Evolutionary conservation across 2,329 filamentous ascomycete genomes (phyloP), one percentile per base, ranked within the genome.

Genomic region (Diplodia sapinea): DNA sequence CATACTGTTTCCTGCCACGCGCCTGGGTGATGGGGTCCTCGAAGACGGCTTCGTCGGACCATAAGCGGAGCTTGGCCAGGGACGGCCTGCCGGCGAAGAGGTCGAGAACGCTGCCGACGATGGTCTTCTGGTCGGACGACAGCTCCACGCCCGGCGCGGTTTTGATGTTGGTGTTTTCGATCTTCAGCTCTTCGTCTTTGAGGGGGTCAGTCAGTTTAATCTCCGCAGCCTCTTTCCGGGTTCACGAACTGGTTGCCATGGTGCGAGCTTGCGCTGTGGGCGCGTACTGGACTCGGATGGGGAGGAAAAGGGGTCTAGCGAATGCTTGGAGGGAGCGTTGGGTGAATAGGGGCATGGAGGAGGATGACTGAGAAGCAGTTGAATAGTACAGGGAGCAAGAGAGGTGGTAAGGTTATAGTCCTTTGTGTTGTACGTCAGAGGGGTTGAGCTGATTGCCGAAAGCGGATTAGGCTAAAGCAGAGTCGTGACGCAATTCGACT

Each of bases 61-160:
- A 90, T 29, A 90, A 81, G 15, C 81, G 78, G 55, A 89, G 82
- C 73, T 89, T 88, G 50, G 82, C 81, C 2, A 88, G 81, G 1
- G 85, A 86, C 0, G 87, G 86, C 20, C 83, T 81, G 55, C 87
- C 87, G 40, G 85, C 84, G 73, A 89, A 89, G 57, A 89, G 83
- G 73, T 89, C 87, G 29, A 90, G 81, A 15, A 89, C 81, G 55
- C 83, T 85, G 68, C 85, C 85, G 13, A 89, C 83, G 38, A 89
- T 68, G 0, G 86, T 81, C 69, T 84, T 83, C 72, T 89, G 86
- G 23, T 81, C 73, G 0, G 78, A 70, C 20, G 80, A 80, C 15
- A 89, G 79, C 0, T 80, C 75, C 15, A 89, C 81, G 13, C 86
- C 86, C 0, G 82, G 71, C 0, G 80, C 81, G 11, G 83, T 83